A percentile compares a stretch with the other conserved stretches of the same genome.
Conservation (phyloP, 305 asterid genomes). For the Solanum hybrid region DNA sequence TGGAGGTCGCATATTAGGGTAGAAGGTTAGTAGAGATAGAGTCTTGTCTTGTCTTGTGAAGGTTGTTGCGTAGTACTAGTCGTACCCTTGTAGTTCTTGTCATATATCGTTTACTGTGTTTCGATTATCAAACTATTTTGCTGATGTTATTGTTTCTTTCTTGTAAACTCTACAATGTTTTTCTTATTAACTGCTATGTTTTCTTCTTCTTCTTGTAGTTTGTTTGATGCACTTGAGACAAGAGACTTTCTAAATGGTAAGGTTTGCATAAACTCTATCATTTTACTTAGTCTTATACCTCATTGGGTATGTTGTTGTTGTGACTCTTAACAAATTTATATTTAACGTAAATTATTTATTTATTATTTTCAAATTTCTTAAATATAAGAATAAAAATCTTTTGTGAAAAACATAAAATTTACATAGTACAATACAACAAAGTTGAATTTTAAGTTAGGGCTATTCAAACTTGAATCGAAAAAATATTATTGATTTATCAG, state of each 20-base stretch:
- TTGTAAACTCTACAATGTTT: background rate
- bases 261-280: background rate
- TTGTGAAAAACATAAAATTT: background rate
- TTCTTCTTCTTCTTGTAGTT: background rate
- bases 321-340: background rate
- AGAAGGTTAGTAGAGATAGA: background rate
- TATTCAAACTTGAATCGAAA: no score
- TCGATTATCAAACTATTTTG: background rate
- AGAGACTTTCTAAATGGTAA: background rate
- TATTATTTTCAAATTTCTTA: background rate
- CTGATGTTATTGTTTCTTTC: background rate
- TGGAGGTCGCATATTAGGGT: background rate
- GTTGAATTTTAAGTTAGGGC: background rate
- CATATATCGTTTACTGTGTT: background rate
- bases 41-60: background rate
- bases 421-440: background rate
- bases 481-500: background rate
- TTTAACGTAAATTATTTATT: background rate
- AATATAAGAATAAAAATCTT: background rate
- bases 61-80: background rate
- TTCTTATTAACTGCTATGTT: background rate
- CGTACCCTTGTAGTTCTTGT: background rate
- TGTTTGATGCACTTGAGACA: background rate
- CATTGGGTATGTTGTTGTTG: background rate
- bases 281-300: background rate